phyloP scores from a whole-genome alignment of 2,329 filamentous ascomycete genomes.

The Mycosphaerella sp. region DNA sequence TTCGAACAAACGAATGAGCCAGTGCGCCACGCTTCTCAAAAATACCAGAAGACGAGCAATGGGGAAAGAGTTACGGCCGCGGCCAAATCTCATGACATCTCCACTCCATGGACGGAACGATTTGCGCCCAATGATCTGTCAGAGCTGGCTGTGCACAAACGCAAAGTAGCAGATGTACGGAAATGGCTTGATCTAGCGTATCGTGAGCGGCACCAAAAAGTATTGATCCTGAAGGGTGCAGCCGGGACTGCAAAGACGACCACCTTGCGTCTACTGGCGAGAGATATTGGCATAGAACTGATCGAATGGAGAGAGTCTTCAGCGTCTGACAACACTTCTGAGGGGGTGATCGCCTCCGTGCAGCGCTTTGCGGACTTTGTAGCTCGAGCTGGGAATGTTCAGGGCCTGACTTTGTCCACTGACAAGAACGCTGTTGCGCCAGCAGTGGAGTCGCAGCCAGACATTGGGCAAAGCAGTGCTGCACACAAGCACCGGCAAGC shows the following conservation, averaged over 20 bases:
- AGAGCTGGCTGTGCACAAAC: slow-evolving; percentile 91
- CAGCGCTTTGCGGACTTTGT: slow-evolving; percentile 91
- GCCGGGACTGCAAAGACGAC: slow-evolving; percentile 92
- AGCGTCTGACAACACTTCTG: slow-evolving; percentile 52
- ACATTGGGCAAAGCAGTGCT: slow-evolving; percentile 3
- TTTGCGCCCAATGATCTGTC: slow-evolving; percentile 69
- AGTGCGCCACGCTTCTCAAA: slow-evolving; percentile 34
- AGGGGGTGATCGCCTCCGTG: slow-evolving; percentile 63
- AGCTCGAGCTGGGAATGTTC: slow-evolving; percentile 71
- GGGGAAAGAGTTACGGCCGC: slow-evolving; percentile 32
- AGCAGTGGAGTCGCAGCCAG: neutral
- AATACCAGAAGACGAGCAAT: slow-evolving; percentile 39
- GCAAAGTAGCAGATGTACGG: slow-evolving; percentile 80
- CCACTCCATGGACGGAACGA: slow-evolving; percentile 78
- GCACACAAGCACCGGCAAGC: slow-evolving; percentile 24
- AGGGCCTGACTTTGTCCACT: slow-evolving; percentile 53
- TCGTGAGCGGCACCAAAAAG: slow-evolving; percentile 41
- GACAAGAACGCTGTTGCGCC: slow-evolving; percentile 12
- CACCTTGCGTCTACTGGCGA: slow-evolving; percentile 70
- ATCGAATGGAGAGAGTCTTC: slow-evolving; percentile 88
- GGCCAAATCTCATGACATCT: slow-evolving; percentile 43
- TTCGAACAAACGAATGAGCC: slow-evolving; percentile 14
- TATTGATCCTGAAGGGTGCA: slow-evolving; percentile 69
- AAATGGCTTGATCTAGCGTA: slow-evolving; percentile 74
- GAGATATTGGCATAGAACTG: slow-evolving; percentile 67